Percentiles rank a stretch among this genome's conserved stretches.
Evolutionary conservation across 176 grass and related monocot genomes (phyloP).

Genomic region (Aegilops sharonensis): DNA sequence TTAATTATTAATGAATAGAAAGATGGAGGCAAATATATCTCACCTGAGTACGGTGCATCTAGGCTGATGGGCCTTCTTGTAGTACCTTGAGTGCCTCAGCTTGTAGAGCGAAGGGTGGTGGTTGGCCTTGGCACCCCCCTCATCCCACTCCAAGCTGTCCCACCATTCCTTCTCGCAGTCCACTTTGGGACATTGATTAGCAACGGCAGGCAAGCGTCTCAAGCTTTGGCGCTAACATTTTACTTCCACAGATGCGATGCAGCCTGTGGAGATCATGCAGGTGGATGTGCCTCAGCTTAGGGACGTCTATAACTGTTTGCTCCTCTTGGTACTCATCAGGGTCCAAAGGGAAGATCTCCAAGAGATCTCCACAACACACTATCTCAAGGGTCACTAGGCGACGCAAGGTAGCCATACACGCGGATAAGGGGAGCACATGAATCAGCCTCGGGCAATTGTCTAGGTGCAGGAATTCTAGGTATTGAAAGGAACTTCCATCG

Average conservation of each 20-base stretch:
- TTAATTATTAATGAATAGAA: too few relatives aligned
- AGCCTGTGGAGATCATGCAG: not conserved
- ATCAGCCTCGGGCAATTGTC: not conserved
- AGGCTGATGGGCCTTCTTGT: too few relatives aligned
- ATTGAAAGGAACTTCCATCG: accelerated
- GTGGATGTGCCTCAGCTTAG: not conserved
- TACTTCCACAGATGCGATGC: not conserved
- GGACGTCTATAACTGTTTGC: not conserved
- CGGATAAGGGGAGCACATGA: not conserved
- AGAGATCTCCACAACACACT: not conserved
- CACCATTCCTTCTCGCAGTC: too few relatives aligned
- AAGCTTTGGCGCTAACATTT: not conserved
- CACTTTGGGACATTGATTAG: too few relatives aligned
- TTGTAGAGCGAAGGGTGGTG: too few relatives aligned
- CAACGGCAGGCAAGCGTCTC: not conserved
- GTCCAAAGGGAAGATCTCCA: not conserved
- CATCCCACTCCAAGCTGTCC: too few relatives aligned
- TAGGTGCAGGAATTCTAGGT: not conserved
- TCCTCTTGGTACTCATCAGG: not conserved
- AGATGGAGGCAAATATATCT: not conserved
- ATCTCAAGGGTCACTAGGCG: not conserved
- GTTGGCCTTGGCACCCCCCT: too few relatives aligned
- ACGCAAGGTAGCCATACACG: not conserved
- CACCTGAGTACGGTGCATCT: too few relatives aligned
- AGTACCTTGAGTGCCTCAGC: too few relatives aligned